Conservation (phyloP, 177 flowering plant species). For the Vitis hybrid region DNA sequence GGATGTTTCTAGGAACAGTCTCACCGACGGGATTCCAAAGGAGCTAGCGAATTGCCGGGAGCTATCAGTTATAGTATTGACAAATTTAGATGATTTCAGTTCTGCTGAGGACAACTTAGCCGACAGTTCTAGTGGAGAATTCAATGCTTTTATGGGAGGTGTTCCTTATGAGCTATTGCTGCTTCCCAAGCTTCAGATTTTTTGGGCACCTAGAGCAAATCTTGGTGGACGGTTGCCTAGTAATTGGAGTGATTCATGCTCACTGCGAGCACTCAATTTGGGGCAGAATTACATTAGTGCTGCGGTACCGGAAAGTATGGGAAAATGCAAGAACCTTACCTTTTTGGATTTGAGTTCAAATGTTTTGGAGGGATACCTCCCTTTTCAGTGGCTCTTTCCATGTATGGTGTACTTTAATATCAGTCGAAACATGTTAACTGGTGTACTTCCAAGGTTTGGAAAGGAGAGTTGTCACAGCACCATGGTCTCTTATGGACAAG, state of each 20-base stretch:
- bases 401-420: constrained; percentile 68
- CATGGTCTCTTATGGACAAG: constrained; percentile 12
- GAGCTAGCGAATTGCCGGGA: constrained; percentile 51
- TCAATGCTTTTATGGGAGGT: constrained; percentile 62
- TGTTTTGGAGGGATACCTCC: constrained; percentile 42
- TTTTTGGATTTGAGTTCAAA: constrained; percentile 71
- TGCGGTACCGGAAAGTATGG: constrained; percentile 40
- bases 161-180: constrained; percentile 45
- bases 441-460: constrained; percentile 37
- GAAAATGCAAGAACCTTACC: constrained; percentile 44
- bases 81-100: constrained; percentile 36
- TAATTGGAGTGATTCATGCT: constrained; percentile 42
- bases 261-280: constrained; percentile 50
- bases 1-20: constrained; percentile 74
- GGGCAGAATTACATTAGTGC: constrained; percentile 60
- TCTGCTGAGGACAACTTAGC: constrained; percentile 10
- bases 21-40: constrained; percentile 48
- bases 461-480: constrained; percentile 30
- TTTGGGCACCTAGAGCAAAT: constrained; percentile 83
- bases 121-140: constrained; percentile 40
- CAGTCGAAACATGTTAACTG: constrained; percentile 53
- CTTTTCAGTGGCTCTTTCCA: constrained; percentile 44
- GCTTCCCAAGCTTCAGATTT: constrained; percentile 47
- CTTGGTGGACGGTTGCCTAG: constrained; percentile 53
- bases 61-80: constrained; percentile 48